Evolutionary conservation across 2,329 filamentous ascomycete genomes (phyloP).

Genomic region (Lojkania enalia): DNA sequence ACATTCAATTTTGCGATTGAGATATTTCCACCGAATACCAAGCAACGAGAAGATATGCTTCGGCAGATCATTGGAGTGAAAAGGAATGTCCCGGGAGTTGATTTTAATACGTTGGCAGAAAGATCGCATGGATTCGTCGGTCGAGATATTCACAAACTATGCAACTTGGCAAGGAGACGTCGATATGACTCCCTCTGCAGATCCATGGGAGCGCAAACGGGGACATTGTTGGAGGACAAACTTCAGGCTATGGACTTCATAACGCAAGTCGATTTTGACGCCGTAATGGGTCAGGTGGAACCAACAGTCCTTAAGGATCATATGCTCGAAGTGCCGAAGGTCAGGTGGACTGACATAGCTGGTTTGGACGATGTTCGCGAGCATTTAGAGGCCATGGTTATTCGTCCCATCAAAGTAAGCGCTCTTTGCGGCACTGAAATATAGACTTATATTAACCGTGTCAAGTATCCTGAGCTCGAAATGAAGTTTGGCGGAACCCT

Average conservation of each 20-base stretch:
- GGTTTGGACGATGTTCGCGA: conserved; percentile 77
- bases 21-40: conserved; percentile 74
- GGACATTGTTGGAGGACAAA: conserved; percentile 10
- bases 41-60: conserved; percentile 74
- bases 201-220: conserved; percentile 2
- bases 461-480: conserved; percentile 40
- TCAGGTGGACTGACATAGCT: conserved; percentile 85
- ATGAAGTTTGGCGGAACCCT: conserved; percentile 39
- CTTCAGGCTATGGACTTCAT: conserved; percentile 26
- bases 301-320: conserved; percentile 89
- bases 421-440: neutral
- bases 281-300: conserved; percentile 68
- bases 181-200: conserved; percentile 24
- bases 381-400: conserved; percentile 60
- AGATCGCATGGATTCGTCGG: conserved; percentile 87
- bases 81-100: conserved; percentile 55
- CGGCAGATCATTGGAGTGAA: conserved; percentile 50
- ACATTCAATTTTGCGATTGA: conserved; percentile 70
- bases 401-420: conserved; percentile 60
- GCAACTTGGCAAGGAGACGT: conserved; percentile 56
- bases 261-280: conserved; percentile 59
- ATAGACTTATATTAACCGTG: conserved; percentile 16
- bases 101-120: conserved; percentile 62
- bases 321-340: conserved; percentile 82
- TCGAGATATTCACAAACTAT: conserved; percentile 70